Conservation (phyloP, 2,329 filamentous ascomycete genomes). For the Talaromyces sp. region DNA sequence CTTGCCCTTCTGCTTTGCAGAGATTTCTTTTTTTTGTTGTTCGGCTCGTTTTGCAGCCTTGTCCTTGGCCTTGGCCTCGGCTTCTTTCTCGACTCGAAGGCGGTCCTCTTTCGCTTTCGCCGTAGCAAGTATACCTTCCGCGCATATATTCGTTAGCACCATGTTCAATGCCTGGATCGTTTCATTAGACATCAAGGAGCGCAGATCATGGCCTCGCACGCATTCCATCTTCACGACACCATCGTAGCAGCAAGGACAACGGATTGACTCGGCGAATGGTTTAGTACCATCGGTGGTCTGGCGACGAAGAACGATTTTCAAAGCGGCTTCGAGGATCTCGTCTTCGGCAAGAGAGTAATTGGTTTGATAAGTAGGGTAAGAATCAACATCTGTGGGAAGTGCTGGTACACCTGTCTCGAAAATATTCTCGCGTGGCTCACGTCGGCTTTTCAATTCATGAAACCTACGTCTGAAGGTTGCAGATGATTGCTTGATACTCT, state of each 20-base stretch:
- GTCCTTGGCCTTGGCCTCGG: not conserved
- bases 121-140: slow-evolving; percentile 10
- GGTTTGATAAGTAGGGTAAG: not conserved
- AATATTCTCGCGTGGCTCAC: not conserved
- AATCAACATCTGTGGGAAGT: not conserved
- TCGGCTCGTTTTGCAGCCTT: not conserved
- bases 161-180: not conserved
- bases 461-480: not conserved
- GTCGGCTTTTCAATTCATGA: not conserved
- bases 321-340: slow-evolving; percentile 12
- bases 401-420: not conserved
- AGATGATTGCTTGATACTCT: not conserved
- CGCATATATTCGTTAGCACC: slow-evolving; percentile 8
- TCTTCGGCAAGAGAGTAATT: slow-evolving; percentile 8
- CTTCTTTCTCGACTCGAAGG: not conserved
- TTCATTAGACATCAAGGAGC: not conserved
- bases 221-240: slow-evolving; percentile 7
- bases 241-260: slow-evolving; percentile 13
- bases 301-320: slow-evolving; percentile 7
- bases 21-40: not conserved
- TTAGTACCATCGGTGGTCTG: not conserved
- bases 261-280: not conserved
- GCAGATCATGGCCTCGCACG: slow-evolving; percentile 5
- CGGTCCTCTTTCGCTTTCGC: not conserved
- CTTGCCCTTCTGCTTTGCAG: slow-evolving; percentile 12